Conservation (phyloP, 2,329 filamentous ascomycete genomes). For the Torrubiella hemipterigena region DNA sequence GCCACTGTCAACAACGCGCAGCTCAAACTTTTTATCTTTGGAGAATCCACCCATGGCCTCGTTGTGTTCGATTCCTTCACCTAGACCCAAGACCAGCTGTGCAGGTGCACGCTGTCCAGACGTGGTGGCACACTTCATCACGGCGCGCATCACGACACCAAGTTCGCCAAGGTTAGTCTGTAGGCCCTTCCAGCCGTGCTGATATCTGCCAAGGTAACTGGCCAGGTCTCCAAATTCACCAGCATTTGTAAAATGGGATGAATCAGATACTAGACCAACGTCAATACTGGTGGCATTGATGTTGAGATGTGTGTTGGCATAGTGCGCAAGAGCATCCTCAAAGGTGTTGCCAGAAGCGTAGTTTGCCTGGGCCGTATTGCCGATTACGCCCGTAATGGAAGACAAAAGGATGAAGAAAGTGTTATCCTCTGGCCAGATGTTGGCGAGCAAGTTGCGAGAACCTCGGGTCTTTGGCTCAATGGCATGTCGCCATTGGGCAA, state of each 20-base stretch:
- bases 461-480: conserved; percentile 9
- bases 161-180: conserved; percentile 3
- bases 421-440: conserved; percentile 1
- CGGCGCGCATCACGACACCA: conserved; percentile 1
- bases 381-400: conserved; percentile 9
- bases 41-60: conserved; percentile 1
- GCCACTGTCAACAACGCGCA: conserved; percentile 1
- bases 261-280: conserved; percentile 8
- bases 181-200: conserved; percentile 6
- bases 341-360: conserved; percentile 10
- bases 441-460: conserved; percentile 8
- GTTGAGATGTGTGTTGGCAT: conserved; percentile 1
- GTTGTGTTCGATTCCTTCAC: background rate
- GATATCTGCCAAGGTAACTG: conserved; percentile 6
- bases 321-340: conserved; percentile 9
- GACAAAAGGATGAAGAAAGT: conserved; percentile 11
- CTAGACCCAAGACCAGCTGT: conserved; percentile 6
- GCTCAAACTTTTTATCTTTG: conserved; percentile 4
- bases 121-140: conserved; percentile 5
- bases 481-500: conserved; percentile 6
- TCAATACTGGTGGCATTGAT: conserved; percentile 5
- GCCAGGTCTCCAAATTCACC: conserved; percentile 7
- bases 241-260: conserved; percentile 7
- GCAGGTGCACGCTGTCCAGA: conserved; percentile 1
- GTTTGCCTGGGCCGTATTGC: conserved; percentile 9